phyloP scores from a whole-genome alignment of 768 basidiomycete genomes.

The Mrakia gelida region DNA sequence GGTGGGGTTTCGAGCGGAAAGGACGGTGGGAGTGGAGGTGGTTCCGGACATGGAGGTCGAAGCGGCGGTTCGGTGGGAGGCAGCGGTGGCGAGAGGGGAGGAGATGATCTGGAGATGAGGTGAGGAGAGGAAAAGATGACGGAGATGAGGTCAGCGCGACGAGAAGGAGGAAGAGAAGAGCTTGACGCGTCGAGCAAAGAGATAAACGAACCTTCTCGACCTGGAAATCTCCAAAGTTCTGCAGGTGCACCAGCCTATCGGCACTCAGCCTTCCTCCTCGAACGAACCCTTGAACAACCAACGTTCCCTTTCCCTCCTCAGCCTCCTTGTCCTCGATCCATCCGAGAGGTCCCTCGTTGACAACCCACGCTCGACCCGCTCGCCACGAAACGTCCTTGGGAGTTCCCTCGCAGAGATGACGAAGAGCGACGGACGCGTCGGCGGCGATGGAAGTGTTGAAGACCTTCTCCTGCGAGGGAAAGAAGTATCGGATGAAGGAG shows the following conservation, averaged over 20 bases:
- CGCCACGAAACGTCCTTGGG: slow-evolving; percentile 77
- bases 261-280: slow-evolving; percentile 74
- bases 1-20: slow-evolving; percentile 59
- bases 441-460: slow-evolving; percentile 50
- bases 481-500: slow-evolving; percentile 93
- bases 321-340: slow-evolving; percentile 31
- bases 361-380: slow-evolving; percentile 69
- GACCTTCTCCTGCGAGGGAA: slow-evolving; percentile 70
- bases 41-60: slow-evolving; percentile 43
- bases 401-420: slow-evolving; percentile 77
- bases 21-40: slow-evolving; percentile 44
- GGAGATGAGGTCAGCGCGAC: slow-evolving; percentile 6
- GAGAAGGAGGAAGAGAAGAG: neutral
- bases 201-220: slow-evolving; percentile 60
- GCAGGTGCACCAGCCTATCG: slow-evolving; percentile 80
- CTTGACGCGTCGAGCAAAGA: neutral
- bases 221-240: slow-evolving; percentile 82
- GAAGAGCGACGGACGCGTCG: slow-evolving; percentile 67
- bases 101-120: slow-evolving; percentile 70
- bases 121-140: too few species aligned
- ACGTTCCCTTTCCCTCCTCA: slow-evolving; percentile 52
- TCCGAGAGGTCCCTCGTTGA: slow-evolving; percentile 53
- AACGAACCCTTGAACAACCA: slow-evolving; percentile 77
- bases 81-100: slow-evolving; percentile 49
- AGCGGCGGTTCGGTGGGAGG: slow-evolving; percentile 33